These are phyloP conservation scores for Deinandra increscens DNA, from an alignment of 129 eudicot species.

Conservation along the genomic window DNA sequence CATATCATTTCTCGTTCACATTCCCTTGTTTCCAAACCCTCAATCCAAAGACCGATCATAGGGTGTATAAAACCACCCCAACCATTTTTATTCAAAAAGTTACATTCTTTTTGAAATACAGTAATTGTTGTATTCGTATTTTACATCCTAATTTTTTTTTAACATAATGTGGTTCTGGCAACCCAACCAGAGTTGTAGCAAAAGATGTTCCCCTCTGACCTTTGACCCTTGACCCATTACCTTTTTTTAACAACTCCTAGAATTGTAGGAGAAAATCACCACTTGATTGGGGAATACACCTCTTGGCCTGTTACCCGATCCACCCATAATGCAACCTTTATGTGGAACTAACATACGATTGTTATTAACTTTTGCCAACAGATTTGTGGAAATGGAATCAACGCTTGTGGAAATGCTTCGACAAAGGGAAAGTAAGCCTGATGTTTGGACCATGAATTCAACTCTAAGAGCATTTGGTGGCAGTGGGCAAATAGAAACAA, in stretches of 20 bases:
- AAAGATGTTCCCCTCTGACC: too few relatives aligned
- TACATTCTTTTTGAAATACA: background rate
- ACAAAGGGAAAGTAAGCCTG: constrained; percentile 69
- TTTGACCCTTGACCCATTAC: too few relatives aligned
- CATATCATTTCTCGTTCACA: background rate
- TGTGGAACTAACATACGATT: constrained; percentile 10
- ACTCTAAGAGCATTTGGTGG: constrained; percentile 89
- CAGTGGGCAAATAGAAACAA: constrained; percentile 95
- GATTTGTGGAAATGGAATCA: constrained; percentile 88
- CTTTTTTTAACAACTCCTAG: too few relatives aligned
- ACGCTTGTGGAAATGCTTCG: constrained; percentile 79
- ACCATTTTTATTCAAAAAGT: background rate
- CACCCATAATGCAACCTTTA: background rate
- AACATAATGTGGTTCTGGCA: background rate
- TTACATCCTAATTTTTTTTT: too few relatives aligned
- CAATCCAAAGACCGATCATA: background rate
- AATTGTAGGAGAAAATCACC: too few relatives aligned
- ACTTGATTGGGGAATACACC: too few relatives aligned
- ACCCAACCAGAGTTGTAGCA: too few relatives aligned
- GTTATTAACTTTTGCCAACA: constrained; percentile 20
- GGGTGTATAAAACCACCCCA: background rate
- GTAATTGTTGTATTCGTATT: background rate
- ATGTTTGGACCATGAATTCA: constrained; percentile 97
- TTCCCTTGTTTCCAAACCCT: background rate
- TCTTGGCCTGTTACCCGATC: too few relatives aligned